Base-by-base conservation (phyloP, 441 rosid species). In the Raphanus hybrid region DNA sequence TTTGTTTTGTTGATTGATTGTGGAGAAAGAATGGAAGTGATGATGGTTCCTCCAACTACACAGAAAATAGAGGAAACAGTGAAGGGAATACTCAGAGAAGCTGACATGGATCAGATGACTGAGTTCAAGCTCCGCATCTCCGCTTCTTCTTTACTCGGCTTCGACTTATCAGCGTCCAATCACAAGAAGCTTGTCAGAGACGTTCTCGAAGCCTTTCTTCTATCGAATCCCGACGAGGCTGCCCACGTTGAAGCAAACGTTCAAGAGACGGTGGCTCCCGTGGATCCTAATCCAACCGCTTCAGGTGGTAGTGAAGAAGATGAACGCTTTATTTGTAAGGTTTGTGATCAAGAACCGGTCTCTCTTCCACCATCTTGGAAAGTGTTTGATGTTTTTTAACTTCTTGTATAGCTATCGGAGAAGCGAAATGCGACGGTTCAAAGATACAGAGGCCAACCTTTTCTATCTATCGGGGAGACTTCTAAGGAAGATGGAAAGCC, bases 101-200 rank as follows among this genome's bases (percentile, higher is more conserved):
- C 92, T 11, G 82, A 91, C 80, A 77, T 92, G 86, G 90, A 84
- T 14, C 83, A 75, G 6, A 83, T 90, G 84, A 92, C 93, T 3
- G 97, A 92, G 88, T 90, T 84, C 84, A 87, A 88, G 72, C 86
- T 91, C 85, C 89, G 97, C 35, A 54, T 67, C 16, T 58, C 76
- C 10, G 93, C 87, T 70, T 82, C 92, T 1, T 80, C 81, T 79
- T 86, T 75, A 45, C 88, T 90, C 52, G 90, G 87, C 57, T 10
- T 90, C 77, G 93, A 89, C 50, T 86, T 92, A 64, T 81, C 89
- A 0, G 82, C 59, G 11, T 14, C 64, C 26, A 45, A 79, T 57
- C 80, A 74, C 75, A 89, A 76, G 86, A 83, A 62, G 71, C 82
- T 87, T 8, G 76, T 94, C 29, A 84, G 97, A 78, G 80, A 78